A percentile compares a stretch with the other conserved stretches of the same genome.
These are phyloP conservation scores for Eucalyptus polyanthemos DNA, from an alignment of 345 rosid genomes.

Conservation along the genomic window DNA sequence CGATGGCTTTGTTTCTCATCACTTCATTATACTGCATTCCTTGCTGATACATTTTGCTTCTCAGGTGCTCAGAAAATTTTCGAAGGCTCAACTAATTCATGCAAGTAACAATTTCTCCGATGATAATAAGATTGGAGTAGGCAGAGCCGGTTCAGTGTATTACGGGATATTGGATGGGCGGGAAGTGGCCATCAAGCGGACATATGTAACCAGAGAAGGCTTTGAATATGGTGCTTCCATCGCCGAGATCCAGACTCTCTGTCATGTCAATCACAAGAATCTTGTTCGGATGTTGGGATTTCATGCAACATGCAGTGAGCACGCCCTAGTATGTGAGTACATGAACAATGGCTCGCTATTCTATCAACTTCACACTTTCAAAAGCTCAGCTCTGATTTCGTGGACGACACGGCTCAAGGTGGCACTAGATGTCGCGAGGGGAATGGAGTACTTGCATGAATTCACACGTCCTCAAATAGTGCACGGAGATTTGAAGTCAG, in stretches of 20 bases:
- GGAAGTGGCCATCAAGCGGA: not conserved
- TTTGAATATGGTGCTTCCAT: not conserved
- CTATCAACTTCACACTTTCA: not conserved
- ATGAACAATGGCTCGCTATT: not conserved
- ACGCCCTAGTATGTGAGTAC: not conserved
- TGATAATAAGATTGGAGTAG: not conserved
- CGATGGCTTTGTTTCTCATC: too few relatives aligned
- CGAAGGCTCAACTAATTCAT: not conserved
- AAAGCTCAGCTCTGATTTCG: not conserved
- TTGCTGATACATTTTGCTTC: not conserved
- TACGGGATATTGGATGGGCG: not conserved
- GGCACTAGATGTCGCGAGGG: not conserved
- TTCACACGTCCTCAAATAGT: not conserved
- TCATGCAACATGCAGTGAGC: not conserved
- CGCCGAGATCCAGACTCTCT: not conserved
- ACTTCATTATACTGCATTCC: too few relatives aligned
- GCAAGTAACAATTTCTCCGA: not conserved
- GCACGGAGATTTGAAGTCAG: not conserved
- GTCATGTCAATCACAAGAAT: not conserved
- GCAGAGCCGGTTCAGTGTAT: not conserved
- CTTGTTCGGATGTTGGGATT: not conserved
- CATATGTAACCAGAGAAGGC: not conserved
- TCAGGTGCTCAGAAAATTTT: not conserved
- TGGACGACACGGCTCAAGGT: not conserved
- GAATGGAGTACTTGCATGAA: not conserved